A percentile compares a stretch with the other conserved stretches of the same genome.
phyloP scores from a whole-genome alignment of 1,139 yeast genomes.

The Hyphopichia fennica region DNA sequence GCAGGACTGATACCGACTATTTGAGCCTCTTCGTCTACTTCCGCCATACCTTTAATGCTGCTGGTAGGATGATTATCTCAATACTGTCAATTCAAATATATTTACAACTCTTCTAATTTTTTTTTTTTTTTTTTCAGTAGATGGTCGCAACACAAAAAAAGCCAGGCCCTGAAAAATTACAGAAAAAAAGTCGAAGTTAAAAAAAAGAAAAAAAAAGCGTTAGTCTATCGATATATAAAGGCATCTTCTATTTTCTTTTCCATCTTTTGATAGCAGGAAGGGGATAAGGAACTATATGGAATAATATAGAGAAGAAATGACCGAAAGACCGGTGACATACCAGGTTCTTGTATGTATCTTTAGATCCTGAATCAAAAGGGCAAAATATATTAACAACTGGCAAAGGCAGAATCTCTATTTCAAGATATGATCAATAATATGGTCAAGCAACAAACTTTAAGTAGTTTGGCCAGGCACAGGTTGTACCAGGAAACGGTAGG shows the following conservation, averaged over 20 bases:
- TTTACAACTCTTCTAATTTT: too few relatives aligned
- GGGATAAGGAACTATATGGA: neutral
- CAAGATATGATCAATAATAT: constrained; percentile 37
- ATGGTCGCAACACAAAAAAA: neutral
- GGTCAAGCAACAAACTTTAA: constrained; percentile 34
- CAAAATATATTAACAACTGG: neutral
- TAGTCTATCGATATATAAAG: too few relatives aligned
- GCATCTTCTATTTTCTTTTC: too few relatives aligned
- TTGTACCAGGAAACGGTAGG: constrained; percentile 22
- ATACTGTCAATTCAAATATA: too few relatives aligned
- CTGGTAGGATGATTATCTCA: too few relatives aligned
- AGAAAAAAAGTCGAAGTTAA: neutral
- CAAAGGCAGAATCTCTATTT: constrained; percentile 29
- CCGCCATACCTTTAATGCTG: constrained; percentile 3
- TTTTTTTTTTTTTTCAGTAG: neutral
- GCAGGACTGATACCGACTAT: neutral
- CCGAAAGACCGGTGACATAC: constrained; percentile 14
- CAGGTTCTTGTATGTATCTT: constrained; percentile 15
- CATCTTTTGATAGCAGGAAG: too few relatives aligned
- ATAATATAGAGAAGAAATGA: constrained; percentile 11
- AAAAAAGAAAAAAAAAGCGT: neutral
- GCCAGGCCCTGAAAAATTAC: constrained; percentile 1
- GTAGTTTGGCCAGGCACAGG: constrained; percentile 25
- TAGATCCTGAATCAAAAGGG: neutral
- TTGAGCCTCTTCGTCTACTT: constrained; percentile 4